These are phyloP conservation scores for Melampsora americana DNA, from an alignment of 1,284 basidiomycete species.

Conservation along the genomic window DNA sequence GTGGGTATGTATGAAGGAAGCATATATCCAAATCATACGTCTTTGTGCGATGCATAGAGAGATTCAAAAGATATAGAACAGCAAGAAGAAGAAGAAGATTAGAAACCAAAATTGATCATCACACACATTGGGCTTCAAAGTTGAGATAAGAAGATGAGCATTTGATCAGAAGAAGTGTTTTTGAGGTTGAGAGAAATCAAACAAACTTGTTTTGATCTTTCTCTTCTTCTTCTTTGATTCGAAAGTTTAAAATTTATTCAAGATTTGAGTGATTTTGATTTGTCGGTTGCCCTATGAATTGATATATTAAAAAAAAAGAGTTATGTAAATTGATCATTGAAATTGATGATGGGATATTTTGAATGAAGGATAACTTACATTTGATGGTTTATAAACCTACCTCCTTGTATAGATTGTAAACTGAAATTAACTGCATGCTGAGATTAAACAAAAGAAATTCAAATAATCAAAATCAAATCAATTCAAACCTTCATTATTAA, in stretches of 20 bases:
- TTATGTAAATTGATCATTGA: not conserved
- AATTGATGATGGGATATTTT: too few relatives aligned
- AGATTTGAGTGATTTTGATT: not conserved
- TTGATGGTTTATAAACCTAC: slow-evolving; percentile 27
- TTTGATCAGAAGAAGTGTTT: not conserved
- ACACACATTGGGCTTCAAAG: too few relatives aligned
- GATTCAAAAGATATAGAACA: too few relatives aligned
- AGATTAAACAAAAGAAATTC: not conserved
- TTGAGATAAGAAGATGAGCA: not conserved
- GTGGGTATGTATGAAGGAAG: too few relatives aligned
- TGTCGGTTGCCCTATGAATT: not conserved
- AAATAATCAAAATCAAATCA: not conserved
- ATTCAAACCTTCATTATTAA: not conserved
- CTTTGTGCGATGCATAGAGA: too few relatives aligned
- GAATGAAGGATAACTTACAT: slow-evolving; percentile 26
- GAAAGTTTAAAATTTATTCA: not conserved
- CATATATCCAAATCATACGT: too few relatives aligned
- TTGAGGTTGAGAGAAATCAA: not conserved
- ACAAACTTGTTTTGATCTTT: not conserved
- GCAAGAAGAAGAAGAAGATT: too few relatives aligned
- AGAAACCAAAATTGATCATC: too few relatives aligned
- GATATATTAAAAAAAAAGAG: not conserved
- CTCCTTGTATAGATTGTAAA: slow-evolving; percentile 41
- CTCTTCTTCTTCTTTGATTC: not conserved
- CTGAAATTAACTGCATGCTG: slow-evolving; percentile 42